These are phyloP conservation scores for Solanum verrucosum DNA, from an alignment of 257 asterid species.

Conservation along the genomic window DNA sequence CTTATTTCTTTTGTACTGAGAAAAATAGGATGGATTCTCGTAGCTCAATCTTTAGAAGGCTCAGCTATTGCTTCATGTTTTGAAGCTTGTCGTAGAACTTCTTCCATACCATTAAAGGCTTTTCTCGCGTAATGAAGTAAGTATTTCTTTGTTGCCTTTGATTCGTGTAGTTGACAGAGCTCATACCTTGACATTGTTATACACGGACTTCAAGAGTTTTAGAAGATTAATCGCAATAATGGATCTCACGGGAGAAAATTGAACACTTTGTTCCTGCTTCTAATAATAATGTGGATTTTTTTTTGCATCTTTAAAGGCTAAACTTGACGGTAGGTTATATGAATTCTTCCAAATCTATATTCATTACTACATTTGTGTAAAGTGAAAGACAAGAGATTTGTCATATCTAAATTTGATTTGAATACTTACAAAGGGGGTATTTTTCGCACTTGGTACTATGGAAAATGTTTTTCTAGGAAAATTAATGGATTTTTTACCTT, in stretches of 20 bases:
- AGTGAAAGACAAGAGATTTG: background rate
- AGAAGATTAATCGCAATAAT: background rate
- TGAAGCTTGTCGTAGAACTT: background rate
- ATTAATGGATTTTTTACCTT: too few species aligned
- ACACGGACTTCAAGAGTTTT: background rate
- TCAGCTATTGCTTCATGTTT: background rate
- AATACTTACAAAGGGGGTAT: background rate
- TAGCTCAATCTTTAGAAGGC: background rate
- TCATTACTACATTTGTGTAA: background rate
- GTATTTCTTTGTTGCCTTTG: background rate
- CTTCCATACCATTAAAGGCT: background rate
- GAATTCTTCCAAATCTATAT: background rate
- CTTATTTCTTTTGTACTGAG: background rate
- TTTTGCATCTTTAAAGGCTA: background rate
- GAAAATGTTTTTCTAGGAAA: too few species aligned
- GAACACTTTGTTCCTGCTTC: background rate
- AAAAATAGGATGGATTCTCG: background rate
- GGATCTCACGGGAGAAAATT: background rate
- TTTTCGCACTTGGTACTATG: too few species aligned
- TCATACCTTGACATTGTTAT: background rate
- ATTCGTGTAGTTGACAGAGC: background rate
- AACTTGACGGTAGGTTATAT: background rate
- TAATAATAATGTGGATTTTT: background rate
- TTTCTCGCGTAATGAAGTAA: background rate
- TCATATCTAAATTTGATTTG: background rate